A percentile compares a stretch with the other conserved stretches of the same genome.
Evolutionary conservation across 208 protist genomes (phyloP).

Genomic region (Leishmania tarentolae): DNA sequence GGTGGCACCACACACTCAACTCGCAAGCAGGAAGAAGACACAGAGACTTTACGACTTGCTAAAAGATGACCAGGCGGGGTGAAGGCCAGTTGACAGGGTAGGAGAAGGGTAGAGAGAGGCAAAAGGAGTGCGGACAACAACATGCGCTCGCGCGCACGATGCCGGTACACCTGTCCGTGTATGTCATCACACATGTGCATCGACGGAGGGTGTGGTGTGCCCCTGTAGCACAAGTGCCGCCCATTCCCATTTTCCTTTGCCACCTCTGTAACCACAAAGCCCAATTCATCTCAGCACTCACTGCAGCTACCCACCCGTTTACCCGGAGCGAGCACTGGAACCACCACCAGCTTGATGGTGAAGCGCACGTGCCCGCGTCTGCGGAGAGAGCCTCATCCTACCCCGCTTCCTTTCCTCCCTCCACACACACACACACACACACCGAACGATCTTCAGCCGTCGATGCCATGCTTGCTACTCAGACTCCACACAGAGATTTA

Average conservation of each 20-base stretch:
- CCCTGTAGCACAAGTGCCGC: not conserved
- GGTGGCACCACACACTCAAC: not conserved
- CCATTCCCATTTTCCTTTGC: not conserved
- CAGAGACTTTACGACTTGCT: not conserved
- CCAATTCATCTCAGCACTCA: not conserved
- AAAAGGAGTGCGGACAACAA: not conserved
- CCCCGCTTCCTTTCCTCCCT: not conserved
- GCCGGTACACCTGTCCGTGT: too few relatives aligned
- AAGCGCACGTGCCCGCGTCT: not conserved
- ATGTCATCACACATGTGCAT: too few relatives aligned
- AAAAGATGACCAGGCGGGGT: not conserved
- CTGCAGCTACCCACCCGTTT: not conserved
- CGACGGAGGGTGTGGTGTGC: not conserved
- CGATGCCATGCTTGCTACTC: not conserved
- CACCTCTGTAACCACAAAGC: not conserved
- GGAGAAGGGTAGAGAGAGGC: not conserved
- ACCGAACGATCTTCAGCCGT: not conserved
- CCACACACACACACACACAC: not conserved
- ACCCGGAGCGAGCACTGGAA: not conserved
- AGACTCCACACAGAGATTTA: not conserved
- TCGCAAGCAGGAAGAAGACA: not conserved
- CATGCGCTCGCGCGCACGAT: too few relatives aligned
- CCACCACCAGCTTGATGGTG: not conserved
- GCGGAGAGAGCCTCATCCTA: not conserved
- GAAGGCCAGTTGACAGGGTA: not conserved